phyloP scores from a whole-genome alignment of 2,329 filamentous ascomycete species.

The Apiospora koreana region DNA sequence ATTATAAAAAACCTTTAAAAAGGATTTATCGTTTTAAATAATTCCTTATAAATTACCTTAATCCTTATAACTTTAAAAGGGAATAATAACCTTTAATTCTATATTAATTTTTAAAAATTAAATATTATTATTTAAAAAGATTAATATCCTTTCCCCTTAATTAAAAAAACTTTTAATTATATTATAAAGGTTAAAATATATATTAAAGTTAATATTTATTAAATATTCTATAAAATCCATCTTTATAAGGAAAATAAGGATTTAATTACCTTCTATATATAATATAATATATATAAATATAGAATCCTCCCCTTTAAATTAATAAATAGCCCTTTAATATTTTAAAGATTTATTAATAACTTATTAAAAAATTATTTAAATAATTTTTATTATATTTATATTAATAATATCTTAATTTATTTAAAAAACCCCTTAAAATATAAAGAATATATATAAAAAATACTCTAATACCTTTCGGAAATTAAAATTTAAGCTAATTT shows the following conservation, averaged over 20 bases:
- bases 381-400: constrained; percentile 12
- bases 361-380: background rate
- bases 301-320: background rate
- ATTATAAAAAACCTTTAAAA: background rate
- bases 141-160: background rate
- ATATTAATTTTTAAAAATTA: background rate
- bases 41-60: background rate
- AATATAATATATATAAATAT: background rate
- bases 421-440: background rate
- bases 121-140: background rate
- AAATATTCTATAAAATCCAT: background rate
- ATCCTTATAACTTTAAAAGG: background rate
- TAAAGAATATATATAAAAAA: background rate
- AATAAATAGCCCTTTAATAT: background rate
- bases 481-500: background rate
- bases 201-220: too few species aligned
- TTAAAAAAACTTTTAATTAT: background rate
- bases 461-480: background rate
- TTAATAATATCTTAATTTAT: constrained; percentile 9
- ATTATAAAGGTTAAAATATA: too few species aligned
- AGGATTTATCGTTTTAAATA: background rate
- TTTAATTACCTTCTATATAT: background rate
- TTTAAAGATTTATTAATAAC: background rate
- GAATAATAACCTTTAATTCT: background rate
- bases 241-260: background rate